Evolutionary conservation across 108 stramenopile species (phyloP).

Genomic region (Cyclotella cryptica): DNA sequence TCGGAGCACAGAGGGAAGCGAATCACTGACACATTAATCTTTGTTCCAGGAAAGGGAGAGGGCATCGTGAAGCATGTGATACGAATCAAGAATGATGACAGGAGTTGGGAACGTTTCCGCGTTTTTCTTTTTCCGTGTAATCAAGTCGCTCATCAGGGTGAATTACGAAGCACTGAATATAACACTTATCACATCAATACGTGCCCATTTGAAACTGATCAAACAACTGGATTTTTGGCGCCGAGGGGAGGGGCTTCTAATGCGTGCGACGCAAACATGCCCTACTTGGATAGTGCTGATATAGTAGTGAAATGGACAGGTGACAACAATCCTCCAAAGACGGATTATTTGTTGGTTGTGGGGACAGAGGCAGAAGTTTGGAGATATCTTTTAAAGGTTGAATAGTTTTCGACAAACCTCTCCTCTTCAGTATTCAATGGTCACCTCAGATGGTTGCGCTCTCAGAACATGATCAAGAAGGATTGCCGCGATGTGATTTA

Average conservation of each 20-base stretch:
- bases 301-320: slow-evolving; percentile 6
- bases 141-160: neutral
- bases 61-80: neutral
- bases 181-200: neutral
- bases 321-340: neutral
- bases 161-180: neutral
- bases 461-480: no score
- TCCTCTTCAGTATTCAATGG: no score
- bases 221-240: neutral
- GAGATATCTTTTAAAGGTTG: slow-evolving; percentile 14
- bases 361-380: slow-evolving; percentile 23
- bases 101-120: slow-evolving; percentile 19
- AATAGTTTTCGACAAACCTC: no score
- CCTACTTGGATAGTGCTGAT: slow-evolving; percentile 29
- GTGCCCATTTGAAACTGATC: neutral
- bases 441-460: no score
- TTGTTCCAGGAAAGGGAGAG: no score
- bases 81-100: slow-evolving; percentile 24
- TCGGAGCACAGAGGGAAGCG: neutral
- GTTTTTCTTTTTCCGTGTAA: slow-evolving; percentile 1
- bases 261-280: slow-evolving; percentile 22
- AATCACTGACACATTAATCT: slow-evolving; percentile 8
- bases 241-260: slow-evolving; percentile 30
- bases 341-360: slow-evolving; percentile 8
- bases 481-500: no score